A percentile compares a stretch with the other conserved stretches of the same genome.
Conservation (phyloP, 148 eudicot species). For the Vaccinium myrtillus region DNA sequence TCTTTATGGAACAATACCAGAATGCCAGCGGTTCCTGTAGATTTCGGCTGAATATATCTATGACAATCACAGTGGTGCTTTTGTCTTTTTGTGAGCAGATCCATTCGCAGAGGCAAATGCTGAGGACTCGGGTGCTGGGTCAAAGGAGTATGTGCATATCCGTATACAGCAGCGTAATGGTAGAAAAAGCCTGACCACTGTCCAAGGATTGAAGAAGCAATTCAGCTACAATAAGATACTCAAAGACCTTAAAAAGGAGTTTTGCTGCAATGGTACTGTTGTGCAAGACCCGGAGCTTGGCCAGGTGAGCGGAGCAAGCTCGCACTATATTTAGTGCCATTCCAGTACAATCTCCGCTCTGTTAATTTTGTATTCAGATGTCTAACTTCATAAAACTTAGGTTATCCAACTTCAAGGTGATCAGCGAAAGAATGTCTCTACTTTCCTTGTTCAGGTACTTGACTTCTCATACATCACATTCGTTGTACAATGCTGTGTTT, state of each 20-base stretch:
- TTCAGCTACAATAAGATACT: slow-evolving; percentile 42
- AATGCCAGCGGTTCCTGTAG: neutral
- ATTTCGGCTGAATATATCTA: neutral
- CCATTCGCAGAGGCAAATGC: slow-evolving; percentile 39
- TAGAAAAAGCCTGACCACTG: slow-evolving; percentile 42
- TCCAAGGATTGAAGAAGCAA: slow-evolving; percentile 35
- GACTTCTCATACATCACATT: neutral
- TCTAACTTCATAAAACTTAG: neutral
- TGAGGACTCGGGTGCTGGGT: slow-evolving; percentile 33
- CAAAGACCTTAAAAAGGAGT: slow-evolving; percentile 42
- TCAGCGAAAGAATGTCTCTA: slow-evolving; percentile 35
- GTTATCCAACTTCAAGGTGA: slow-evolving; percentile 41
- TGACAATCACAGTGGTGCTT: neutral
- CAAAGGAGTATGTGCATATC: slow-evolving; percentile 40
- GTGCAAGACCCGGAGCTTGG: slow-evolving; percentile 46
- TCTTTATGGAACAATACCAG: neutral
- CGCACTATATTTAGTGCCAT: neutral
- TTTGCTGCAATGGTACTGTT: slow-evolving; percentile 41
- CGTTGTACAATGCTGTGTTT: neutral
- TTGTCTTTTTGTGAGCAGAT: slow-evolving; percentile 13
- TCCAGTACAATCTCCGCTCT: neutral
- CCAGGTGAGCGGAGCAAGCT: slow-evolving; percentile 23
- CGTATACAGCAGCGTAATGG: slow-evolving; percentile 38
- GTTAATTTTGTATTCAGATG: neutral
- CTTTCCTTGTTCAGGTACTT: slow-evolving; percentile 32